Conservation (phyloP, 2,329 filamentous ascomycete species). For the Trichophyton mentagrophytes region DNA sequence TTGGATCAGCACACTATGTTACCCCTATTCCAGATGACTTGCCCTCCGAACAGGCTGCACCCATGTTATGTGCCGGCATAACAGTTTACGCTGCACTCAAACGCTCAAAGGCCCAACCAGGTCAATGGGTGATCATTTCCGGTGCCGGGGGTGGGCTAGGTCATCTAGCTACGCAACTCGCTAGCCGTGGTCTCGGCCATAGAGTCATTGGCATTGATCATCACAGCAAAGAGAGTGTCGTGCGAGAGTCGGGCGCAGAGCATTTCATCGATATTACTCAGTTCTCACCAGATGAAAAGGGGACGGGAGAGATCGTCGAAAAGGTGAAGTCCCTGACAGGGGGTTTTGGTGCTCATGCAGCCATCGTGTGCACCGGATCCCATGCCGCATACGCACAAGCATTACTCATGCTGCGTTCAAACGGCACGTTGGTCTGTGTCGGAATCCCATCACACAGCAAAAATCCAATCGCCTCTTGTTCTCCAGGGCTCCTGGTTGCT, state of each 20-base stretch:
- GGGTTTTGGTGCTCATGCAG: slow-evolving; percentile 48
- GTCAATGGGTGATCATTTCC: slow-evolving; percentile 48
- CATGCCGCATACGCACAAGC: slow-evolving; percentile 41
- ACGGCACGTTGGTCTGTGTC: slow-evolving; percentile 41
- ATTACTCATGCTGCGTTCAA: slow-evolving; percentile 36
- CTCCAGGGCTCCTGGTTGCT: slow-evolving; percentile 31
- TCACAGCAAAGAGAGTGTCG: slow-evolving; percentile 47
- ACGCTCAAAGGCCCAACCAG: slow-evolving; percentile 46
- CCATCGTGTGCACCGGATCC: slow-evolving; percentile 43
- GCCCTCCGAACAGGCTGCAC: slow-evolving; percentile 48
- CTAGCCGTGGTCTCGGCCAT: slow-evolving; percentile 47
- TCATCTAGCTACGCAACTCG: slow-evolving; percentile 51
- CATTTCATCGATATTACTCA: slow-evolving; percentile 52
- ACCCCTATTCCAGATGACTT: slow-evolving; percentile 55
- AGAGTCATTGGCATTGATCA: slow-evolving; percentile 55
- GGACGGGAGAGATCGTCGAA: slow-evolving; percentile 34
- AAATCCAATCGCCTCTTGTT: slow-evolving; percentile 34
- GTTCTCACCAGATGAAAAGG: slow-evolving; percentile 35
- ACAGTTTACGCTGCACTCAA: slow-evolving; percentile 55
- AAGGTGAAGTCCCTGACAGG: slow-evolving; percentile 44
- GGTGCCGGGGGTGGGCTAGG: slow-evolving; percentile 53
- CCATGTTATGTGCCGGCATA: slow-evolving; percentile 55
- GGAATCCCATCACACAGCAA: slow-evolving; percentile 39
- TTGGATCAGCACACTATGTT: slow-evolving; percentile 54
- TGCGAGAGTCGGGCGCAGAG: slow-evolving; percentile 50